A percentile compares a stretch with the other conserved stretches of the same genome.
Conservation (phyloP, 73 alveolate genomes). For the Urostyla sp. region DNA sequence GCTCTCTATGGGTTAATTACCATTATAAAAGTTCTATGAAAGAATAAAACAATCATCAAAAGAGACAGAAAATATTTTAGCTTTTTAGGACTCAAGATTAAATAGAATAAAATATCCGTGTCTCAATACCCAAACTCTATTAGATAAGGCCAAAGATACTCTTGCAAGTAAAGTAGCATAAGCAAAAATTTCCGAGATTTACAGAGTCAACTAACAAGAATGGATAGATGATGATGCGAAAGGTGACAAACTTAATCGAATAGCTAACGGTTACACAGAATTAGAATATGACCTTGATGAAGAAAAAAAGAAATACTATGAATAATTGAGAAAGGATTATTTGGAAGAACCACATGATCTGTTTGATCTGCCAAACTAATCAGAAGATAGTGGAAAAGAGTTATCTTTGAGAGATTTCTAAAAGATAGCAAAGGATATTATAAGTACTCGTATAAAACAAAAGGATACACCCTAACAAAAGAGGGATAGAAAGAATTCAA, state of each 20-base stretch:
- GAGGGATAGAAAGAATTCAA: too few species aligned
- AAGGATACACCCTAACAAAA: conserved; percentile 37
- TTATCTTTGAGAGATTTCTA: conserved; percentile 30
- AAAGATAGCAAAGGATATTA: conserved; percentile 32
- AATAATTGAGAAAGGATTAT: conserved; percentile 2
- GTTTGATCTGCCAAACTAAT: background rate
- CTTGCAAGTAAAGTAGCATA: conserved; percentile 39
- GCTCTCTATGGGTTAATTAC: background rate
- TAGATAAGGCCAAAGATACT: conserved; percentile 45
- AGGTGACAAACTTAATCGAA: background rate
- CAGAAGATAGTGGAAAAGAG: background rate
- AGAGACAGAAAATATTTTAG: conserved; percentile 38
- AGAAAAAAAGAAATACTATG: conserved; percentile 5
- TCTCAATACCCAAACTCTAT: conserved; percentile 38
- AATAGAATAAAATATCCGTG: conserved; percentile 46
- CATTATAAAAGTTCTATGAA: conserved; percentile 25
- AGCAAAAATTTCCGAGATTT: conserved; percentile 34
- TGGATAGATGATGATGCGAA: conserved; percentile 22
- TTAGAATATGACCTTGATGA: conserved; percentile 29
- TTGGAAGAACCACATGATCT: conserved; percentile 7
- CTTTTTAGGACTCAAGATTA: conserved; percentile 33
- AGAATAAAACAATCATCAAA: conserved; percentile 16
- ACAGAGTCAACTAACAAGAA: conserved; percentile 28
- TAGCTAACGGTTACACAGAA: conserved; percentile 32
- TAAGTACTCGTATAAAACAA: conserved; percentile 20